phyloP scores from a whole-genome alignment of 2,329 filamentous ascomycete genomes.

The Trichoderma citrinoviride region DNA sequence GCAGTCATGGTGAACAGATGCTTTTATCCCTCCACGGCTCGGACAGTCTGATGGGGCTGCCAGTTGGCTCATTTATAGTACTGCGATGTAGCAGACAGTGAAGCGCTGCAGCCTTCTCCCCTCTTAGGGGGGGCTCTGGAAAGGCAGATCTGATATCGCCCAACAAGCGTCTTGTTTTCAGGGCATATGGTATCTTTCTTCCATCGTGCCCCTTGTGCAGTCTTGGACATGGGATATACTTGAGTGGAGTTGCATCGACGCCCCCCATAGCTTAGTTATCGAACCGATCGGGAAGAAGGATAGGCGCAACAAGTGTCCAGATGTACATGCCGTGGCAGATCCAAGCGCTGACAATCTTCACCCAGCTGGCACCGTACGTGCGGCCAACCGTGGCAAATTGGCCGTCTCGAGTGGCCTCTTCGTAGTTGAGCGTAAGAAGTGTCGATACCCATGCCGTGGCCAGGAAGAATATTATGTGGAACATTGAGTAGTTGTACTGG shows the following conservation, averaged over 20 bases:
- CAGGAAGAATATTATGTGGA: slow-evolving; percentile 97
- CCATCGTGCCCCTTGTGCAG: background rate
- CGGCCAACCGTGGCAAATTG: slow-evolving; percentile 91
- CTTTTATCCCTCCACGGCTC: no score
- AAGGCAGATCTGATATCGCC: no score
- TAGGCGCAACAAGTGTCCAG: slow-evolving; percentile 87
- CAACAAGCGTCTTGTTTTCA: background rate
- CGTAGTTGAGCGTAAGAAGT: slow-evolving; percentile 72
- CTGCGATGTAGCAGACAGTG: no score
- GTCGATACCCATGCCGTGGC: slow-evolving; percentile 96
- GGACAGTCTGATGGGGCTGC: no score
- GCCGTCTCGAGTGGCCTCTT: slow-evolving; percentile 58
- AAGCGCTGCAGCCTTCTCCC: no score
- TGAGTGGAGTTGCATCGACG: background rate
- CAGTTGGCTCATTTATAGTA: no score
- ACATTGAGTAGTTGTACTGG: slow-evolving; percentile 94
- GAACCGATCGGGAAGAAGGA: slow-evolving; percentile 83
- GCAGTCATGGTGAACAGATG: no score
- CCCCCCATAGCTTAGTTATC: slow-evolving; percentile 44
- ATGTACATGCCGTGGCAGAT: slow-evolving; percentile 91
- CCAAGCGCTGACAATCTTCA: slow-evolving; percentile 98
- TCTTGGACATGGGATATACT: background rate
- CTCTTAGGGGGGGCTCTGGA: no score
- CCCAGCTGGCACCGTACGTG: slow-evolving; percentile 97
- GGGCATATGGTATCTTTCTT: background rate